A percentile compares a stretch with the other conserved stretches of the same genome.
phyloP scores from a whole-genome alignment of 2,329 filamentous ascomycete species.

The Paecilomyces dactylethromorphus region DNA sequence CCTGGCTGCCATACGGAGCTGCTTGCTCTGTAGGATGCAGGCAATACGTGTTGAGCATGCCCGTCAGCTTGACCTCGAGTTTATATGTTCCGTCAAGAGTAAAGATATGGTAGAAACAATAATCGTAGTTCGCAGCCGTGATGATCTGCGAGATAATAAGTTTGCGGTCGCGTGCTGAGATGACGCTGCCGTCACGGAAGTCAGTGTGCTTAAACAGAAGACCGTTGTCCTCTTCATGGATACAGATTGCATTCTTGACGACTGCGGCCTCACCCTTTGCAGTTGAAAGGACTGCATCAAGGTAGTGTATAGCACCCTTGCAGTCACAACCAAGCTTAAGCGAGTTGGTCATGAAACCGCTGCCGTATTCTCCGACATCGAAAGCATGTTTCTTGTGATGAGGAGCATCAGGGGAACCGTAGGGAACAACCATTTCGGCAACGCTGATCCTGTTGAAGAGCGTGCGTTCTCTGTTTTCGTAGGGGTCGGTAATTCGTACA shows the following conservation, averaged over 20 bases:
- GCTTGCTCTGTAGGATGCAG: constrained; percentile 76
- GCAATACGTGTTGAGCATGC: constrained; percentile 85
- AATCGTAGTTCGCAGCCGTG: constrained; percentile 94
- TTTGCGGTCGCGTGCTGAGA: constrained; percentile 79
- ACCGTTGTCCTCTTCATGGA: constrained; percentile 87
- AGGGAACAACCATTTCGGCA: constrained; percentile 91
- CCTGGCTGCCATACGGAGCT: constrained; percentile 82
- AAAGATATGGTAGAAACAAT: constrained; percentile 81
- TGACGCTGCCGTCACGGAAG: constrained; percentile 81
- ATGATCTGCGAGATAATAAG: constrained; percentile 87
- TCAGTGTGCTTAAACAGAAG: constrained; percentile 93
- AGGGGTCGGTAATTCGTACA: constrained; percentile 76
- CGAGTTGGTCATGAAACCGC: constrained; percentile 44
- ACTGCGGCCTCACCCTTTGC: constrained; percentile 65
- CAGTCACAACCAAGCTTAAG: constrained; percentile 50
- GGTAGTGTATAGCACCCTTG: constrained; percentile 85
- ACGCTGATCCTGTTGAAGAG: constrained; percentile 85
- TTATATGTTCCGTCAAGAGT: constrained; percentile 89
- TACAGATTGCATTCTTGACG: constrained; percentile 91
- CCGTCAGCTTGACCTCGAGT: constrained; percentile 84
- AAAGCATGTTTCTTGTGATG: constrained; percentile 44
- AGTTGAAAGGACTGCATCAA: constrained; percentile 80
- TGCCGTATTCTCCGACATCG: constrained; percentile 42
- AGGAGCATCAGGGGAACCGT: constrained; percentile 43
- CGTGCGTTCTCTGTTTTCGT: constrained; percentile 65